Conservation (phyloP, 208 protist species). For the Trichomonas gallinae region DNA sequence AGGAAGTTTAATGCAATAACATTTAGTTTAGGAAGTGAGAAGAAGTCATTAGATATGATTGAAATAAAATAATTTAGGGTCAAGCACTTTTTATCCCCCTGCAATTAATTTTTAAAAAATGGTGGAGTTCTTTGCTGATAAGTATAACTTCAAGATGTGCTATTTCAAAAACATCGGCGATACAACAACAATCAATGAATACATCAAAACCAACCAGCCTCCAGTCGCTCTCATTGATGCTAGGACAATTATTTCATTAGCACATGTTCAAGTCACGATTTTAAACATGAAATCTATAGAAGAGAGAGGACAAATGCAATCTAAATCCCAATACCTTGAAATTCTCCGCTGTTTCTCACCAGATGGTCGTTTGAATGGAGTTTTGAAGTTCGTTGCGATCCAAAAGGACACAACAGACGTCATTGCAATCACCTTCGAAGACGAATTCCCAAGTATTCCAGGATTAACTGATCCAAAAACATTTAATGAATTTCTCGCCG, state of each 20-base stretch:
- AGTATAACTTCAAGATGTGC: neutral
- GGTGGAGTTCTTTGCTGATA: neutral
- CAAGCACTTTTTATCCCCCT: too few species aligned
- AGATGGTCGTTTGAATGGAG: neutral
- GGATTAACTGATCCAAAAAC: neutral
- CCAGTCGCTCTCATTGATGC: neutral
- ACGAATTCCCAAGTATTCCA: neutral
- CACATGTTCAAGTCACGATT: neutral
- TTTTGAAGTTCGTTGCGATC: neutral
- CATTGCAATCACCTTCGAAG: neutral
- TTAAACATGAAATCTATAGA: neutral
- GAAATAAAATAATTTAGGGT: too few species aligned
- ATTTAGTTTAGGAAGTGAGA: too few species aligned
- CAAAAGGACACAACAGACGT: neutral
- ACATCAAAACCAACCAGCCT: neutral
- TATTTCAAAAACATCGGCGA: neutral
- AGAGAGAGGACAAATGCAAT: neutral
- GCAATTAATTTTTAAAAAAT: too few species aligned
- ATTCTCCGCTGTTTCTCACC: neutral
- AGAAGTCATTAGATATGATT: too few species aligned
- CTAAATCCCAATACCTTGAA: neutral
- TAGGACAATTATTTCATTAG: neutral
- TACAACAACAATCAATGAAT: neutral
- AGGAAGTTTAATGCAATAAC: too few species aligned
- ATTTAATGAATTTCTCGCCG: neutral